Conservation (phyloP, 768 basidiomycete species). For the Albatrellus ellisii region DNA sequence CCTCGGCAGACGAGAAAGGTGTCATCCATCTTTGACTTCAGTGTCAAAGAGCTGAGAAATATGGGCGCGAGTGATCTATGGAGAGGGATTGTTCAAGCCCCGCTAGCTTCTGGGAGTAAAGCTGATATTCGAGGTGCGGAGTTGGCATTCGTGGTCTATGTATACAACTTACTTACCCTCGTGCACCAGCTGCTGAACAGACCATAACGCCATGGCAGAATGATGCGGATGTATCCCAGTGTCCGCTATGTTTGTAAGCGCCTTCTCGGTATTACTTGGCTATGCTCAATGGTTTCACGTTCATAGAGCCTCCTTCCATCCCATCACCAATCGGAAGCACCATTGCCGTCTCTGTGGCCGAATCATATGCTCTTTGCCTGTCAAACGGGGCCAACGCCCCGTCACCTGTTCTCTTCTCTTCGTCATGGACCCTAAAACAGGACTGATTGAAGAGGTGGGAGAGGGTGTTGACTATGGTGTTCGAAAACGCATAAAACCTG, state of each 20-base stretch:
- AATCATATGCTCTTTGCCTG: conserved; percentile 82
- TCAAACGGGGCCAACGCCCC: conserved; percentile 55
- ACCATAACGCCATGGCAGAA: conserved; percentile 92
- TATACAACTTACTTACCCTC: neutral
- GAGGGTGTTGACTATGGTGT: conserved; percentile 83
- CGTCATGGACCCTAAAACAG: conserved; percentile 69
- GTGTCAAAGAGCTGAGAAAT: conserved; percentile 38
- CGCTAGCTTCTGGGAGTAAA: conserved; percentile 32
- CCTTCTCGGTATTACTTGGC: neutral
- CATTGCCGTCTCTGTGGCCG: conserved; percentile 91
- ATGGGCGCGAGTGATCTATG: conserved; percentile 61
- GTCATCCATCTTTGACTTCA: conserved; percentile 67
- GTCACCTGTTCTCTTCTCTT: conserved; percentile 70
- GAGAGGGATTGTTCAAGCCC: conserved; percentile 42
- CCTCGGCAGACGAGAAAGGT: conserved; percentile 26
- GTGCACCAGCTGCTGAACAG: conserved; percentile 63
- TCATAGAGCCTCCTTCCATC: conserved; percentile 63
- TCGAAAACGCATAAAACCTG: conserved; percentile 30
- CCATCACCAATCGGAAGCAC: conserved; percentile 87
- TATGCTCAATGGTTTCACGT: neutral
- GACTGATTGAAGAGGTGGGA: conserved; percentile 71
- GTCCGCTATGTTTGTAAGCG: conserved; percentile 74
- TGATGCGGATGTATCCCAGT: conserved; percentile 62
- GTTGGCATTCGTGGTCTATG: neutral
- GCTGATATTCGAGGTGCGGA: conserved; percentile 53